Percentiles rank a stretch among this genome's conserved stretches.
Evolutionary conservation across 2,329 filamentous ascomycete genomes (phyloP).

Genomic region (Tolypocladium paradoxum): DNA sequence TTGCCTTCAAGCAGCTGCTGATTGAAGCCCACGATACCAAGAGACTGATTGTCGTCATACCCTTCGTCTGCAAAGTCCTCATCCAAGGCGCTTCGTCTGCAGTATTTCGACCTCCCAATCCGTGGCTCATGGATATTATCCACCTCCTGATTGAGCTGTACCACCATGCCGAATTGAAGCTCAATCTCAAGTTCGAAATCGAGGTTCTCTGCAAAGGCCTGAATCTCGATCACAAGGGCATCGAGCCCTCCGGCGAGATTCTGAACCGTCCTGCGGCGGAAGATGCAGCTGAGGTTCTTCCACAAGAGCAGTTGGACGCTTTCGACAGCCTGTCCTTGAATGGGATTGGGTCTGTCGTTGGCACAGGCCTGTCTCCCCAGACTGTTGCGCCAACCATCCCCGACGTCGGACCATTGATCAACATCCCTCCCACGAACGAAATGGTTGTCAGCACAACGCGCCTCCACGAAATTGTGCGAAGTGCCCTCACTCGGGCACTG

Average conservation of each 20-base stretch:
- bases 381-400: conserved; percentile 72
- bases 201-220: conserved; percentile 93
- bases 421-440: conserved; percentile 71
- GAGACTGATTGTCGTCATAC: conserved; percentile 82
- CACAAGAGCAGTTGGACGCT: conserved; percentile 60
- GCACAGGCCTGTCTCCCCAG: conserved; percentile 65
- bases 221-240: conserved; percentile 81
- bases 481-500: conserved; percentile 78
- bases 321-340: conserved; percentile 79
- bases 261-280: conserved; percentile 61
- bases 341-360: conserved; percentile 56
- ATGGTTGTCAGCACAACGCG: conserved; percentile 63
- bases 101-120: conserved; percentile 89
- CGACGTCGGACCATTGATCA: conserved; percentile 68
- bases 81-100: conserved; percentile 74
- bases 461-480: conserved; percentile 67
- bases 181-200: conserved; percentile 97
- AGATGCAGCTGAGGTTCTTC: conserved; percentile 47
- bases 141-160: conserved; percentile 87
- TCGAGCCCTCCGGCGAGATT: conserved; percentile 80
- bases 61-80: conserved; percentile 94
- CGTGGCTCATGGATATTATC: conserved; percentile 96
- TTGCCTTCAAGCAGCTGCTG: conserved; percentile 91
- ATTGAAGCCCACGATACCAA: conserved; percentile 92
- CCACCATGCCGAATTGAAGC: conserved; percentile 81